Percentiles rank a stretch among this genome's conserved stretches.
Conservation (phyloP, 768 basidiomycete genomes). For the Panellus pusillus region DNA sequence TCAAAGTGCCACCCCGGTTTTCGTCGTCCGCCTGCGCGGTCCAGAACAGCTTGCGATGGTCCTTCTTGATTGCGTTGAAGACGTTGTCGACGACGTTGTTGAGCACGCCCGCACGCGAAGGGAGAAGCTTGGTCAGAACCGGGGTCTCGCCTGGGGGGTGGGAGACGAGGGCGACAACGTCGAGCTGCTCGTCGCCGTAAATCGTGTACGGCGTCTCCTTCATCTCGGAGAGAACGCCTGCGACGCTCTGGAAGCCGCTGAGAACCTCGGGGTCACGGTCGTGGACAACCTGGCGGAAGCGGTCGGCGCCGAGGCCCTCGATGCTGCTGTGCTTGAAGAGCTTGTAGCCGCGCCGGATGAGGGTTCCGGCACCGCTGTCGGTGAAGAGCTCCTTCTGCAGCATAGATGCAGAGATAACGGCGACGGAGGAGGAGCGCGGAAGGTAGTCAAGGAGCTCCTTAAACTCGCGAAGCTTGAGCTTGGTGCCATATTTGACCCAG, state of each 20-base stretch:
- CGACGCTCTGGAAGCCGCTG: slow-evolving; percentile 79
- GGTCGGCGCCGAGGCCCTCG: slow-evolving; percentile 86
- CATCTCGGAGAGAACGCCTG: slow-evolving; percentile 81
- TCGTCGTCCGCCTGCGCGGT: slow-evolving; percentile 96
- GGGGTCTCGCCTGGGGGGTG: slow-evolving; percentile 88
- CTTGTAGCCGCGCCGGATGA: slow-evolving; percentile 97
- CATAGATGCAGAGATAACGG: slow-evolving; percentile 90
- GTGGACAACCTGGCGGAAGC: slow-evolving; percentile 91
- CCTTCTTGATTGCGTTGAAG: slow-evolving; percentile 94
- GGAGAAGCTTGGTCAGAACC: slow-evolving; percentile 89
- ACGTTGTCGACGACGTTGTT: slow-evolving; percentile 98
- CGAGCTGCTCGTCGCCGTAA: slow-evolving; percentile 98
- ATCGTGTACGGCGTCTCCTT: slow-evolving; percentile 86
- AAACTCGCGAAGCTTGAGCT: slow-evolving; percentile 98
- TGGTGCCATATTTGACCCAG: slow-evolving; percentile 99
- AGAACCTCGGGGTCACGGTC: slow-evolving; percentile 94
- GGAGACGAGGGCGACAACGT: slow-evolving; percentile 91
- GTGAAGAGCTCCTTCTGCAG: slow-evolving; percentile 99
- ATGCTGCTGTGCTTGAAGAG: slow-evolving; percentile 87
- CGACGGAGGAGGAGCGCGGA: slow-evolving; percentile 96
- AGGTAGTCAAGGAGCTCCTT: slow-evolving; percentile 98
- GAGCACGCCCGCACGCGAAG: slow-evolving; percentile 84
- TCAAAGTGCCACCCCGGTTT: slow-evolving; percentile 99
- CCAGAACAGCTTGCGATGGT: slow-evolving; percentile 94
- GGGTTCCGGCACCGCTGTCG: slow-evolving; percentile 95